Evolutionary conservation across 139 green algal genomes (phyloP), one percentile per base, ranked within the genome.

Genomic region (Microglena sp.): DNA sequence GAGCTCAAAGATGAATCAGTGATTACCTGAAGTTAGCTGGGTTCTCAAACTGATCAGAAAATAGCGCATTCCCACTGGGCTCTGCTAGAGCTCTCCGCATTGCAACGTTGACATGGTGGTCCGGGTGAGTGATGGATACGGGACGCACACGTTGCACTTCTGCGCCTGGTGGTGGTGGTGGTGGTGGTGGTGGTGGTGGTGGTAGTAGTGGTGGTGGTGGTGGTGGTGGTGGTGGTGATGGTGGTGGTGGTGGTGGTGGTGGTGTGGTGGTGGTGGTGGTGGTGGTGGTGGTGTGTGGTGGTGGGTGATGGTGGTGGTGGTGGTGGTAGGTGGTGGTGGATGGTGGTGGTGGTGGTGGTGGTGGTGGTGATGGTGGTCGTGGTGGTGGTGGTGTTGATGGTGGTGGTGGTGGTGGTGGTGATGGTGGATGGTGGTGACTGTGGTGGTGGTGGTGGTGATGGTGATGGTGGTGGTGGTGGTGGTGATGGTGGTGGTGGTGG

Each of bases 41-140:
- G 56, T 94, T 98, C 55, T 99, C 92, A 79, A 97, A 99, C 74
- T 99, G 93, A 70, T 98, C 82, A 0, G 87, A 84, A 77, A 97
- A 98, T 18, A 97, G 46, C 0, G 82, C 84, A 59, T 67, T 4
- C 15, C 69, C 65, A 3, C 46, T 64, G 1, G 50, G 26, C 34
- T 80, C 73, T 27, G 56, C 45, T 0, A 66, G 80, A 2, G 89
- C 89, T 4, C 30, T 56, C 8, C 82, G 74, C 8, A 82, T 67
- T 0, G 89, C 91, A 26, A 96, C 78, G 62, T 97, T 93, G 2
- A 98, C 90, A 68, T 92, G 96, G 57, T 98, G 90, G 2, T 95
- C 80, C 0, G 86, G 89, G 62, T 98, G 83, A 2, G 88, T 81
- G 67, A 98, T 97, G 46, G 87, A 93, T 24, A 98, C 93, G 1